Evolutionary conservation across 495 filamentous ascomycete species (phyloP).

Genomic region (Neurospora sp.): DNA sequence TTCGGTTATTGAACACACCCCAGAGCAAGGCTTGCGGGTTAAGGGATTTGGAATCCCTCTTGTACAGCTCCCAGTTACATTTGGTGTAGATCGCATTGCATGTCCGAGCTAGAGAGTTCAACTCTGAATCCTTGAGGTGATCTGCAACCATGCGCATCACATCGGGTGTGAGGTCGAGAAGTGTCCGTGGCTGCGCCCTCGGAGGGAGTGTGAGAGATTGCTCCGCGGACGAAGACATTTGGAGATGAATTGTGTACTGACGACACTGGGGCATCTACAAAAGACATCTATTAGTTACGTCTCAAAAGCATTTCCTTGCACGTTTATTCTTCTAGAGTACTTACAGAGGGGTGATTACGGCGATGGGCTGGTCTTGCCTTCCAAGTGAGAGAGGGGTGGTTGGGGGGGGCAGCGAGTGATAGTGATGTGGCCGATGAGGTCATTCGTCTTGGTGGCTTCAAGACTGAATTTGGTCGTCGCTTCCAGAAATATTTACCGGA

Average conservation of each 20-base stretch:
- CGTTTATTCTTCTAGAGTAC: not conserved
- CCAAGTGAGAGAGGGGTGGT: not conserved
- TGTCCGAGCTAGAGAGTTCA: not conserved
- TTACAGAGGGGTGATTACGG: not conserved
- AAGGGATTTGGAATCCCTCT: not conserved
- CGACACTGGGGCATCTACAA: not conserved
- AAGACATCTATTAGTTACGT: not conserved
- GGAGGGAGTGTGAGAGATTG: not conserved
- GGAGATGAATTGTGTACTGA: not conserved
- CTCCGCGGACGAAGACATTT: not conserved
- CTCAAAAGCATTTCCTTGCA: not conserved
- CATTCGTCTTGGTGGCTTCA: not conserved
- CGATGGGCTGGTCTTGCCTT: not conserved
- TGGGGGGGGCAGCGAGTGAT: not conserved
- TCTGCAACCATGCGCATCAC: not conserved
- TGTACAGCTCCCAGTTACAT: not conserved
- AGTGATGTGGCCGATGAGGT: not conserved
- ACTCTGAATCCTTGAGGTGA: not conserved
- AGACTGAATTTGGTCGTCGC: not conserved
- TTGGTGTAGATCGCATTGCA: not conserved
- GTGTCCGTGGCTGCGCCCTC: no score
- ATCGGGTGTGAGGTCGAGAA: not conserved
- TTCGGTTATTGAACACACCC: not conserved
- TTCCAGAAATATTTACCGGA: not conserved
- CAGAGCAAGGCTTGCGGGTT: not conserved